Evolutionary conservation across 2,329 filamentous ascomycete genomes (phyloP), one percentile per base, ranked within the genome.

Genomic region (Talaromyces piceae): DNA sequence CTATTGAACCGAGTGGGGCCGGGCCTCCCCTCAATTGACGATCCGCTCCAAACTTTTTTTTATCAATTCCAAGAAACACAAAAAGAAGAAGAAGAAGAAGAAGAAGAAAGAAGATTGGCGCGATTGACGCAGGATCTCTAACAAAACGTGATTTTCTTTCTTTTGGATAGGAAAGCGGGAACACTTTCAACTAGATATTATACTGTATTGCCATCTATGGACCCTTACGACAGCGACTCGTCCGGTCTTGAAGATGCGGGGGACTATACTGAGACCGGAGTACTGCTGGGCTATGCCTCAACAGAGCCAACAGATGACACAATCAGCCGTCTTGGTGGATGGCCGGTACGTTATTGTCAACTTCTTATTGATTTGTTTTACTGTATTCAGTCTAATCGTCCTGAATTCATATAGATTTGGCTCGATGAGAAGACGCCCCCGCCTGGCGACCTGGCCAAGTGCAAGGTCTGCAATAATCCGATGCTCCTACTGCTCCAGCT

Each of bases 401-500:
- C 28, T 52, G n/a, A n/a, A 43, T 30, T 43, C 5, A 27, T 46
- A 25, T 9, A 93, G 91, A 83, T 85, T 69, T 98, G 93, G 93
- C 75, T 95, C 31, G 84, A 91, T 59, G 70, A 78, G n/a, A 73
- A 77, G 49, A 80, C 77, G 37, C 76, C 86, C 3, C 87, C 91
- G 6, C 87, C 88, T 1, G 86, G 86, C 22, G 75, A 84, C 1
- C 78, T 95, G 8, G 89, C 87, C 20, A 86, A 84, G 70, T 98
- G 93, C 75, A 89, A 87, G 70, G 79, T 87, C 58, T 98, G 93
- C 80, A 87, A 89, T 58, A 80, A 83, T 48, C 71, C 88, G 48
- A 89, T 96, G 81, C 84, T 82, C 1, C 78, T 97, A 9, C 80
- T 98, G 3, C 79, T 98, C 44, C 90, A 98, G 69, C 79, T 98